Conservation (phyloP, 1,284 basidiomycete genomes). For the Melampsora abietis-canadensis region DNA sequence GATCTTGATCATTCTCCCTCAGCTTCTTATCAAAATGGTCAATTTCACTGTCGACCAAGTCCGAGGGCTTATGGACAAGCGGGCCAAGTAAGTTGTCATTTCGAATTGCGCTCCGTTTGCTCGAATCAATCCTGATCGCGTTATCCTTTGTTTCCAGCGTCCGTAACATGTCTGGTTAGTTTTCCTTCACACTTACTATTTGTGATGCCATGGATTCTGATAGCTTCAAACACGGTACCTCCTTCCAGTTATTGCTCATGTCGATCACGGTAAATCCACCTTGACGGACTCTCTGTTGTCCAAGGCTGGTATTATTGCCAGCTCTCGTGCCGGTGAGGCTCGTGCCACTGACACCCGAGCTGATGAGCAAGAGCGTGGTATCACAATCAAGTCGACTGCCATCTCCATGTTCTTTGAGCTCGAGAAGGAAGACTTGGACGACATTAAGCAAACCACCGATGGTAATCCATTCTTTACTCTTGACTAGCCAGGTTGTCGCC, state of each 20-base stretch:
- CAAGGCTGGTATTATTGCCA: conserved; percentile 98
- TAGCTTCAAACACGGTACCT: not conserved
- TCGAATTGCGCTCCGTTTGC: not conserved
- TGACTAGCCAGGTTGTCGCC: conserved; percentile 14
- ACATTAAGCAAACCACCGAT: conserved; percentile 89
- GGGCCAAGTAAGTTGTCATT: conserved; percentile 42
- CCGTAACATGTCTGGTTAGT: conserved; percentile 43
- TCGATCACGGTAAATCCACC: conserved; percentile 99
- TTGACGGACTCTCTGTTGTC: conserved; percentile 98
- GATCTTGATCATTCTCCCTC: not conserved
- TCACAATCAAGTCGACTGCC: conserved; percentile 99
- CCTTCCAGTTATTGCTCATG: conserved; percentile 53
- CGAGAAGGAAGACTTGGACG: conserved; percentile 75
- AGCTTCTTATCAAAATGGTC: conserved; percentile 43
- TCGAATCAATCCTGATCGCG: conserved; percentile 6
- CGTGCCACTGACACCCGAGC: conserved; percentile 97
- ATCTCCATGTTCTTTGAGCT: conserved; percentile 99
- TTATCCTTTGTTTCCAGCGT: conserved; percentile 45
- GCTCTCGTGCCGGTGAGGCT: conserved; percentile 90
- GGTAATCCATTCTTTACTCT: conserved; percentile 57
- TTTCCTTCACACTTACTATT: not conserved
- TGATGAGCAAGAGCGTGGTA: conserved; percentile 99
- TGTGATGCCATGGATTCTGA: not conserved
- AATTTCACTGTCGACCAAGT: conserved; percentile 45
- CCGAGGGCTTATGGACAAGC: conserved; percentile 43